These are phyloP conservation scores for Fusarium vanettenii DNA, from an alignment of 2,329 filamentous ascomycete genomes.

Conservation along the genomic window DNA sequence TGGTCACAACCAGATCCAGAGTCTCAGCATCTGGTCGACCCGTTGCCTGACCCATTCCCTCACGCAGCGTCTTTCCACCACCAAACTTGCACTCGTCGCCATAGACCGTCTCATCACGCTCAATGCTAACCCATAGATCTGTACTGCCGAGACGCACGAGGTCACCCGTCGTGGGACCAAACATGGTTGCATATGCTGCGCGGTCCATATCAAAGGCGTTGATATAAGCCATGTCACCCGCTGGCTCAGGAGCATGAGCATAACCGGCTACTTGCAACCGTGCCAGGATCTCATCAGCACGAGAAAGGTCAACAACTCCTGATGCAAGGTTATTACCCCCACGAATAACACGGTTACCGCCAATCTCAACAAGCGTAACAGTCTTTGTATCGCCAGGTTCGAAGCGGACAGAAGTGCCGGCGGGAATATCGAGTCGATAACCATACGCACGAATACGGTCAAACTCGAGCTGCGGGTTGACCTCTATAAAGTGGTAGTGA, in stretches of 20 bases:
- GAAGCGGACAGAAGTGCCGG: constrained; percentile 92
- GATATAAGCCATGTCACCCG: constrained; percentile 63
- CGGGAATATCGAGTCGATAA: constrained; percentile 87
- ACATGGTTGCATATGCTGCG: constrained; percentile 86
- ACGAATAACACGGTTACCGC: constrained; percentile 80
- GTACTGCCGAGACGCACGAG: constrained; percentile 84
- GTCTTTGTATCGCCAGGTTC: constrained; percentile 94
- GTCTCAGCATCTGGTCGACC: constrained; percentile 78
- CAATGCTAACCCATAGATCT: constrained; percentile 90
- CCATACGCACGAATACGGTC: constrained; percentile 87
- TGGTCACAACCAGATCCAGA: constrained; percentile 88
- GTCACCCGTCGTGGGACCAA: constrained; percentile 91
- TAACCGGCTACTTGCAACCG: constrained; percentile 80
- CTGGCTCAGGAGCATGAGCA: constrained; percentile 77
- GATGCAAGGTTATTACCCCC: constrained; percentile 86
- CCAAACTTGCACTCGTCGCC: constrained; percentile 97
- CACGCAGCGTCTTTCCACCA: constrained; percentile 90
- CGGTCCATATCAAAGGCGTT: constrained; percentile 79
- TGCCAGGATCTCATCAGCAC: constrained; percentile 73
- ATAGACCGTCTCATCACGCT: constrained; percentile 85
- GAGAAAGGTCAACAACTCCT: constrained; percentile 74
- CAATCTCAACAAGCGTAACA: constrained; percentile 90
- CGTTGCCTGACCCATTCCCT: constrained; percentile 95
- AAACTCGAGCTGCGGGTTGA: constrained; percentile 90
- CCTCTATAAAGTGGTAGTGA: constrained; percentile 96